These are phyloP conservation scores for Paecilomyces sp. DNA, from an alignment of 2,329 filamentous ascomycete genomes.

Conservation along the genomic window DNA sequence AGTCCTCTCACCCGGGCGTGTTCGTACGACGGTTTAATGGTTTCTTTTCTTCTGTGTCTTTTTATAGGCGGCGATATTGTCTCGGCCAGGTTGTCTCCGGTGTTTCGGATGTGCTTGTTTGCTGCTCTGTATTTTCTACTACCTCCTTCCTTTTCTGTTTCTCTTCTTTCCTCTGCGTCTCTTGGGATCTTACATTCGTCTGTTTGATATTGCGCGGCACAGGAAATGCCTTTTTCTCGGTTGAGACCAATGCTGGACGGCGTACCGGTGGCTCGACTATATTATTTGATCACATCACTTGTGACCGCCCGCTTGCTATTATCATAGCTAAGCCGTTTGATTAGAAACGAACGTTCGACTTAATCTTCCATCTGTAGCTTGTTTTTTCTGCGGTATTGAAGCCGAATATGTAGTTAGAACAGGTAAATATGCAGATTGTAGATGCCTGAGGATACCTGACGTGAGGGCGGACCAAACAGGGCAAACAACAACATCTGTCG, in stretches of 20 bases:
- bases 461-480: conserved; percentile 12
- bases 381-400: neutral
- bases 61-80: conserved; percentile 7
- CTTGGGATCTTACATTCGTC: conserved; percentile 1
- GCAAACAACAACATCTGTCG: conserved; percentile 15
- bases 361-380: neutral
- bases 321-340: neutral
- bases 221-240: conserved; percentile 4
- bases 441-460: neutral
- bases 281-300: neutral
- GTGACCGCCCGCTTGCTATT: neutral
- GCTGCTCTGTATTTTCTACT: neutral
- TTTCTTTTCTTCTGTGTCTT: conserved; percentile 16
- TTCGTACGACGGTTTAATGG: conserved; percentile 16
- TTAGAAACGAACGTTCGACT: neutral
- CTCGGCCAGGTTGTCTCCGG: neutral
- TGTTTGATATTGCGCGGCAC: conserved; percentile 13
- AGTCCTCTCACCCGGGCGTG: conserved; percentile 20
- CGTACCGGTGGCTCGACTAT: conserved; percentile 12
- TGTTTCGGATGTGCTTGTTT: conserved; percentile 1
- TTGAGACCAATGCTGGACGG: conserved; percentile 8
- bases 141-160: neutral
- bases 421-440: neutral
- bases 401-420: neutral
- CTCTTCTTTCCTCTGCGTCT: neutral